A percentile compares a stretch with the other conserved stretches of the same genome.
phyloP scores from a whole-genome alignment of 148 eudicot genomes.

The Camellia granthamiana region DNA sequence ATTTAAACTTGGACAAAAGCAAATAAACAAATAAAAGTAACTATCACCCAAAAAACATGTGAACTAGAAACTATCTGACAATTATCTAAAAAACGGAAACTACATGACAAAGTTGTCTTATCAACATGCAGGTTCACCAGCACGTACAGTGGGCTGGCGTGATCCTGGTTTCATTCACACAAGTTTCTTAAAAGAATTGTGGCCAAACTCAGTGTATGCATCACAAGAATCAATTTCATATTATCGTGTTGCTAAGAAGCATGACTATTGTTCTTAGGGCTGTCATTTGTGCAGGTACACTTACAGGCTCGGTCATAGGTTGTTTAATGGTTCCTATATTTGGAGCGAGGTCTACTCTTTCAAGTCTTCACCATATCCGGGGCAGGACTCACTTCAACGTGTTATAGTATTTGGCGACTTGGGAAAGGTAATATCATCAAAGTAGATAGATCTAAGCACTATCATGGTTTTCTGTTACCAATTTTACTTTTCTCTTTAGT shows the following conservation, averaged over 20 bases:
- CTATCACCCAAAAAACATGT: background rate
- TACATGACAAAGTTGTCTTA: background rate
- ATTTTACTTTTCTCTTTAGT: too few relatives aligned
- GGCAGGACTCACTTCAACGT: constrained; percentile 76
- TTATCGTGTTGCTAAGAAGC: background rate
- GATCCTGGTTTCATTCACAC: constrained; percentile 93
- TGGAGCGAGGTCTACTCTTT: constrained; percentile 79
- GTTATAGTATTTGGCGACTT: constrained; percentile 79
- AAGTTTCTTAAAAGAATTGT: constrained; percentile 76
- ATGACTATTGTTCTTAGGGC: background rate
- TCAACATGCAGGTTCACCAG: constrained; percentile 17
- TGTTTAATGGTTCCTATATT: constrained; percentile 52
- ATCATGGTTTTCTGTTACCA: too few relatives aligned
- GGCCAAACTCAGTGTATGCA: constrained; percentile 65
- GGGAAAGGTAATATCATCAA: constrained; percentile 67
- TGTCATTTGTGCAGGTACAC: constrained; percentile 46
- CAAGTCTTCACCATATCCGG: constrained; percentile 77
- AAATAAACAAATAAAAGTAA: too few relatives aligned
- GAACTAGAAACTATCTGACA: background rate
- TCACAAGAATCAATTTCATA: background rate
- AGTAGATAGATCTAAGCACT: background rate
- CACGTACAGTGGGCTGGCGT: constrained; percentile 93
- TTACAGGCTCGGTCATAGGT: constrained; percentile 67
- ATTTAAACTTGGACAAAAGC: background rate
- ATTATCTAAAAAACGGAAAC: background rate